Evolutionary conservation across 148 eudicot species (phyloP).

Genomic region (Dysphania ambrosioides): DNA sequence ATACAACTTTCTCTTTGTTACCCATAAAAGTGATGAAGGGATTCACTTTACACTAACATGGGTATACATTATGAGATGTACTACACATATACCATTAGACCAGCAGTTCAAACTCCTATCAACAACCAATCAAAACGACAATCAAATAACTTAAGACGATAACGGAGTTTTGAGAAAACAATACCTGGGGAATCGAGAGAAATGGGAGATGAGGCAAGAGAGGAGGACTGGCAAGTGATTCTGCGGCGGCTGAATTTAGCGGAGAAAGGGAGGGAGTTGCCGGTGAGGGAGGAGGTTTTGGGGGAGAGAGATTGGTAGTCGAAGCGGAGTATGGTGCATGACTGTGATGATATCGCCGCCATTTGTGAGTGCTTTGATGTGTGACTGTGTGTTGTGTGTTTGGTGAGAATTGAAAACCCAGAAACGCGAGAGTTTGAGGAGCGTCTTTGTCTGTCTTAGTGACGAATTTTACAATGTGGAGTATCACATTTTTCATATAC

Average conservation of each 20-base stretch:
- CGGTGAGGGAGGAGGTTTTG: constrained; percentile 26
- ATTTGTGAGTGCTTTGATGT: constrained; percentile 15
- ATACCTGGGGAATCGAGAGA: constrained; percentile 41
- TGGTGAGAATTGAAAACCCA: not conserved
- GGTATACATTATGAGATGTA: too few species aligned
- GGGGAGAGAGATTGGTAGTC: constrained; percentile 45
- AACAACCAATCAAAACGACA: too few species aligned
- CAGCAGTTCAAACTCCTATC: too few species aligned
- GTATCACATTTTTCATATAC: too few species aligned
- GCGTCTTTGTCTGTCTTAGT: not conserved
- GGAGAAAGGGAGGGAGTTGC: constrained; percentile 29
- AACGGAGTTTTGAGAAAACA: too few species aligned
- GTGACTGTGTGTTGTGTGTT: not conserved
- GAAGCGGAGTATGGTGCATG: constrained; percentile 27
- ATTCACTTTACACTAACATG: too few species aligned
- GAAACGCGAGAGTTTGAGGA: not conserved
- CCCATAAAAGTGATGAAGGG: too few species aligned
- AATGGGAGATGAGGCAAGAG: constrained; percentile 38
- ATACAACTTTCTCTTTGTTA: too few species aligned
- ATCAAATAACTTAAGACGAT: too few species aligned
- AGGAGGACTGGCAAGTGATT: constrained; percentile 44
- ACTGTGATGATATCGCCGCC: constrained; percentile 38
- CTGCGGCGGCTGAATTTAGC: constrained; percentile 27
- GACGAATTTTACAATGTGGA: too few species aligned
- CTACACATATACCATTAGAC: too few species aligned